phyloP scores from a whole-genome alignment of 2,329 filamentous ascomycete species.

The Dactylella cylindrospora region DNA sequence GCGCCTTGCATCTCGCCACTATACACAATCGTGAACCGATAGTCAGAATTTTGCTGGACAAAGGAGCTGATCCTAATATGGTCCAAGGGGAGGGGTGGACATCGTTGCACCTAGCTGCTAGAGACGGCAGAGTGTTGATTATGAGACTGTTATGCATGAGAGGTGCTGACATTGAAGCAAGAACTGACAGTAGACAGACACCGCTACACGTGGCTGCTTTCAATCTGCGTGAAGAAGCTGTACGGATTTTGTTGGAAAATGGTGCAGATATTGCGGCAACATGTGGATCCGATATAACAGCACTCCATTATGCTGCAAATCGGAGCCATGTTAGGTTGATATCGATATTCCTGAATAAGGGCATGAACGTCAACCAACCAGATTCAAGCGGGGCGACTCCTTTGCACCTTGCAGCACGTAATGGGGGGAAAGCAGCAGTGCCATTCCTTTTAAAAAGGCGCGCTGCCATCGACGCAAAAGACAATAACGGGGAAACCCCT shows the following conservation, averaged over 20 bases:
- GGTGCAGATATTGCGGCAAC: conserved; percentile 9
- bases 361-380: no score
- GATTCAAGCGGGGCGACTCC: no score
- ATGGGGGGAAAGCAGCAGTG: no score
- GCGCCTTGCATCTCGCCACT: conserved; percentile 27
- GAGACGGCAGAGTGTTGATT: conserved; percentile 8
- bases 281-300: no score
- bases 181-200: conserved; percentile 15
- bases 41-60: conserved; percentile 16
- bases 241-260: conserved; percentile 20
- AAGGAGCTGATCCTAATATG: conserved; percentile 15
- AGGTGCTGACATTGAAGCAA: conserved; percentile 21
- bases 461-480: no score
- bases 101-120: conserved; percentile 21
- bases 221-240: conserved; percentile 23
- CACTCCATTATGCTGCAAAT: no score
- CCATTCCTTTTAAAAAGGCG: no score
- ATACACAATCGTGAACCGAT: conserved; percentile 24
- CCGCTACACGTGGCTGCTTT: conserved; percentile 26
- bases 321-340: no score
- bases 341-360: no score
- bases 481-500: conserved; percentile 14
- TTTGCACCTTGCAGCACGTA: no score
- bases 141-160: conserved; percentile 2
- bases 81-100: conserved; percentile 19